Conservation (phyloP, 75 land plant genomes). For the Cryptomeria japonica region DNA sequence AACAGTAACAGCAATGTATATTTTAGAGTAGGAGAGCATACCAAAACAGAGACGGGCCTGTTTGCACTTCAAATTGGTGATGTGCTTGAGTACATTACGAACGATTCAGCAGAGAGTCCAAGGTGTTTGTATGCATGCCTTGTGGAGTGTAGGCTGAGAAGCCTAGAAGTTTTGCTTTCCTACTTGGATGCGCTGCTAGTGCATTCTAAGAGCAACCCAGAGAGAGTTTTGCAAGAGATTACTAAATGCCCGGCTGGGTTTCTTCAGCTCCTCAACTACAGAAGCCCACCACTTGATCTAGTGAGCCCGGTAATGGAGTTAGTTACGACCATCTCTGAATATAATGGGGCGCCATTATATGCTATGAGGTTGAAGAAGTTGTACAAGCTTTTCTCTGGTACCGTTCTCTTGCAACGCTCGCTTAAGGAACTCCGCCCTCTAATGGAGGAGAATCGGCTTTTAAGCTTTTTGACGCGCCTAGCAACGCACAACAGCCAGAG, state of each 20-base stretch:
- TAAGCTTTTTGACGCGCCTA: not conserved
- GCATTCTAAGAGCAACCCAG: not conserved
- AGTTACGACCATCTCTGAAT: not conserved
- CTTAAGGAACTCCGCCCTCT: not conserved
- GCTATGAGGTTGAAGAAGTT: slow-evolving; percentile 18
- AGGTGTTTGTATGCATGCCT: not conserved
- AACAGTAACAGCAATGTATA: not conserved
- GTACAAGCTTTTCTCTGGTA: slow-evolving; percentile 17
- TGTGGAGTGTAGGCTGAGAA: not conserved
- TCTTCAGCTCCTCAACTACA: slow-evolving; percentile 2
- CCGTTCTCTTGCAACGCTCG: slow-evolving; percentile 13
- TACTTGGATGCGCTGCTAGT: not conserved
- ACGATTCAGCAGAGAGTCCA: not conserved
- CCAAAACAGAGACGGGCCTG: not conserved
- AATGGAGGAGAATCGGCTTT: not conserved
- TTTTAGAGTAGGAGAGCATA: not conserved
- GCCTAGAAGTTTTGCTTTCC: not conserved
- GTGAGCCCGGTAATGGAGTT: slow-evolving; percentile 3
- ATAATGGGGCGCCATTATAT: slow-evolving; percentile 10
- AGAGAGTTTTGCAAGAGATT: slow-evolving; percentile 13
- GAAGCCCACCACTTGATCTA: not conserved
- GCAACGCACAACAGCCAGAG: not conserved
- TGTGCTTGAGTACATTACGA: not conserved
- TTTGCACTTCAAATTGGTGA: not conserved
- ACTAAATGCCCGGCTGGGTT: slow-evolving; percentile 13